Percentiles rank a stretch among this genome's conserved stretches.
phyloP scores from a whole-genome alignment of 177 flowering plant genomes.

The Tripterygium wilfordii region DNA sequence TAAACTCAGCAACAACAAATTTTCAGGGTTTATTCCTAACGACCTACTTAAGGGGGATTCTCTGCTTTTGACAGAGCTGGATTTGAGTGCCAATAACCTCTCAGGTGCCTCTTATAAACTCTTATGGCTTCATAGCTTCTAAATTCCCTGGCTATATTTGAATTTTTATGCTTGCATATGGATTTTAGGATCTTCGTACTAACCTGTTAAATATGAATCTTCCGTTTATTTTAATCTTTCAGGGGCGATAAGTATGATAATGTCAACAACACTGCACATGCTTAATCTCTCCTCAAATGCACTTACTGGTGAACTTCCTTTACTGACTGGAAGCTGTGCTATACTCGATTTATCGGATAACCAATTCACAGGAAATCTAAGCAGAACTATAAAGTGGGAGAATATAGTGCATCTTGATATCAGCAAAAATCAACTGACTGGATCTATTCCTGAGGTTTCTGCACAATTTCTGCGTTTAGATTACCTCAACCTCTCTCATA shows the following conservation, averaged over 20 bases:
- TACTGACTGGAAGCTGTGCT: constrained; percentile 67
- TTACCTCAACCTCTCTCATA: constrained; percentile 72
- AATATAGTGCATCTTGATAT: constrained; percentile 85
- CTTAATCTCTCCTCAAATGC: constrained; percentile 84
- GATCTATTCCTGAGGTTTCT: constrained; percentile 63
- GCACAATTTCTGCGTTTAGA: constrained; percentile 79
- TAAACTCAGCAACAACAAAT: constrained; percentile 69
- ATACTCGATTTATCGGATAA: constrained; percentile 79
- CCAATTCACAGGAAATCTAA: constrained; percentile 67
- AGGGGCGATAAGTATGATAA: constrained; percentile 73
- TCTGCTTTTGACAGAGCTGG: constrained; percentile 64
- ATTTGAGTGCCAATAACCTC: constrained; percentile 90
- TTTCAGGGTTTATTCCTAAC: constrained; percentile 78
- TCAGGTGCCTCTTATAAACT: constrained; percentile 88
- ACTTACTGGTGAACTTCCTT: constrained; percentile 81
- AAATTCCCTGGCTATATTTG: too few relatives aligned
- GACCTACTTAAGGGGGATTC: constrained; percentile 79
- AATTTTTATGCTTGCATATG: too few relatives aligned
- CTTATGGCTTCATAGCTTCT: too few relatives aligned
- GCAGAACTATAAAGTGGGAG: constrained; percentile 67
- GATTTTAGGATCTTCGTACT: too few relatives aligned
- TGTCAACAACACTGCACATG: constrained; percentile 56
- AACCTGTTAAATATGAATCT: not conserved
- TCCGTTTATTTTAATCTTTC: constrained; percentile 21
- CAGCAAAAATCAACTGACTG: constrained; percentile 69